Conservation (phyloP, 2,329 filamentous ascomycete genomes). For the Colletotrichum godetiae region DNA sequence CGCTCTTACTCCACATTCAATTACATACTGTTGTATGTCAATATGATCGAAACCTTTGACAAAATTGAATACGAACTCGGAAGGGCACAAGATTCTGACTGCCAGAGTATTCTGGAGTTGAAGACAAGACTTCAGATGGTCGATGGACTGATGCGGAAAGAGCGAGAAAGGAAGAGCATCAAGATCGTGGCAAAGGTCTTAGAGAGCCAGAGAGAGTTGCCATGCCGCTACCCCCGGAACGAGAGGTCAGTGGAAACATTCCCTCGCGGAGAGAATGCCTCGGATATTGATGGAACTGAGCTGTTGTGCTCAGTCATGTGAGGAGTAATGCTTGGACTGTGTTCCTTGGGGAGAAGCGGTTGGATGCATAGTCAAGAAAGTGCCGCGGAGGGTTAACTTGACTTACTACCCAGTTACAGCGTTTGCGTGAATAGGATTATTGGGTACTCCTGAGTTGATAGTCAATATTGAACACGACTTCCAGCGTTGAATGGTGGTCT, state of each 20-base stretch:
- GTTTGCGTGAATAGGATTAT: not conserved
- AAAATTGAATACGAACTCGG: conserved; percentile 43
- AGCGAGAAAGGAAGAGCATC: not conserved
- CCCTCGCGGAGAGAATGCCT: too few relatives aligned
- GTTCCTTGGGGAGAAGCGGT: not conserved
- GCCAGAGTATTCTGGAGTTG: not conserved
- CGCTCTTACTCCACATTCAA: conserved; percentile 48
- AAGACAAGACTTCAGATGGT: not conserved
- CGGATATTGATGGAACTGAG: not conserved
- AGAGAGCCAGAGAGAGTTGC: not conserved
- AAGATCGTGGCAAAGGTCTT: not conserved
- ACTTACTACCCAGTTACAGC: not conserved
- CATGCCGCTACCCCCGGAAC: not conserved
- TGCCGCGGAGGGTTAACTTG: not conserved
- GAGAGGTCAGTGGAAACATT: not conserved
- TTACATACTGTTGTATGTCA: conserved; percentile 43
- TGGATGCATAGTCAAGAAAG: not conserved
- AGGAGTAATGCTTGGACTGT: not conserved
- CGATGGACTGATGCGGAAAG: not conserved
- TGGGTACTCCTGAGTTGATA: not conserved
- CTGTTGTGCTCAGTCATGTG: not conserved
- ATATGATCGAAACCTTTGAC: conserved; percentile 41
- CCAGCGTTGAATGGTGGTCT: not conserved
- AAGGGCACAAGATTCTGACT: not conserved
- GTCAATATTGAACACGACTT: not conserved